Evolutionary conservation across 768 basidiomycete species (phyloP).

Genomic region (Hemileccinum impolitum): DNA sequence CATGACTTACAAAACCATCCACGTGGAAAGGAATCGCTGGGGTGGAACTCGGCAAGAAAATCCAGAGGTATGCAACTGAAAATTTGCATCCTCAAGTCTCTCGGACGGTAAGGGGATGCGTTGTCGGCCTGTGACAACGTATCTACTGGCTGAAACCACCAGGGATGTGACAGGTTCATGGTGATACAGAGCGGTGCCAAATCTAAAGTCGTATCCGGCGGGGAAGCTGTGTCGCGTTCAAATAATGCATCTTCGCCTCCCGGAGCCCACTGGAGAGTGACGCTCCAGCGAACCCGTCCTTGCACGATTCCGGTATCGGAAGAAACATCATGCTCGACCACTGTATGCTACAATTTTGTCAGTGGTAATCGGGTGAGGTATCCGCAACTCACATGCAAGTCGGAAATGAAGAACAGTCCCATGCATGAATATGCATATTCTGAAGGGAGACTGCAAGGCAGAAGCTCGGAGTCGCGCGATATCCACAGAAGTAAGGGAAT

Average conservation of each 20-base stretch:
- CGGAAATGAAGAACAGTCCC: conserved; percentile 45
- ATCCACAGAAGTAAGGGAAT: conserved; percentile 42
- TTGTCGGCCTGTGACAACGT: background rate
- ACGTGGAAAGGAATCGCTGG: conserved; percentile 34
- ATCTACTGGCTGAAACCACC: conserved; percentile 21
- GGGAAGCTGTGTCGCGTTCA: background rate
- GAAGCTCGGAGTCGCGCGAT: conserved; percentile 30
- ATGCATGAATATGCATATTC: conserved; percentile 43
- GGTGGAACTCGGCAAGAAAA: conserved; percentile 28
- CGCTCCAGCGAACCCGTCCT: conserved; percentile 43
- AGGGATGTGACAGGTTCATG: conserved; percentile 13
- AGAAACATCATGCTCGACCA: background rate
- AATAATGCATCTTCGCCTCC: conserved; percentile 45
- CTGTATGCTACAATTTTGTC: conserved; percentile 17
- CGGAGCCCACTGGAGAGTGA: conserved; percentile 46
- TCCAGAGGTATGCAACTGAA: conserved; percentile 30
- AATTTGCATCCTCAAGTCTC: conserved; percentile 25
- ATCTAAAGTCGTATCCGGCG: background rate
- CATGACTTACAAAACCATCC: conserved; percentile 51
- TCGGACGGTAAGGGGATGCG: conserved; percentile 19
- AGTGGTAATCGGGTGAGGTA: background rate
- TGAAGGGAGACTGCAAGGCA: conserved; percentile 24
- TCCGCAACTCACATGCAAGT: conserved; percentile 34
- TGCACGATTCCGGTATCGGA: conserved; percentile 4
- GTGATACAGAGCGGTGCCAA: background rate